Conservation (phyloP, 2,329 filamentous ascomycete genomes). For the Phyllosticta citriasiana region DNA sequence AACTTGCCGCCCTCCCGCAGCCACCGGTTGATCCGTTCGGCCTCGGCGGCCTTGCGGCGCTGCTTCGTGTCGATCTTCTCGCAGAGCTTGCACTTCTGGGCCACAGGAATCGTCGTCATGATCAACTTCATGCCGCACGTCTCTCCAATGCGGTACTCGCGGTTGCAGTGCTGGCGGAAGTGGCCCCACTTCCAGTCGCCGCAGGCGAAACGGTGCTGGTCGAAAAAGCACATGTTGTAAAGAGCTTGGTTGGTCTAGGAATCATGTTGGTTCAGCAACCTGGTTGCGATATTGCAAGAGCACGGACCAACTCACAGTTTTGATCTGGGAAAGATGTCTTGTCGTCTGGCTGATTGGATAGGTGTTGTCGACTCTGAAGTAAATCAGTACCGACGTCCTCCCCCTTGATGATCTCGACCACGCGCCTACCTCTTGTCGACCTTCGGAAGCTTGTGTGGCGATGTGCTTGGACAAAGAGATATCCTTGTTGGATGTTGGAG, state of each 20-base stretch:
- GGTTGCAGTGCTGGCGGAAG: conserved; percentile 86
- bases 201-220: conserved; percentile 75
- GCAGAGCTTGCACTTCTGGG: conserved; percentile 70
- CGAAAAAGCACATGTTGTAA: conserved; percentile 81
- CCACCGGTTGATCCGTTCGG: conserved; percentile 68
- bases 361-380: conserved; percentile 1
- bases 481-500: conserved; percentile 1
- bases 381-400: conserved; percentile 3
- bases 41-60: conserved; percentile 64
- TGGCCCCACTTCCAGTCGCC: conserved; percentile 92
- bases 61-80: conserved; percentile 81
- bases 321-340: conserved; percentile 7
- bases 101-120: conserved; percentile 57
- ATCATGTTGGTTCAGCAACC: conserved; percentile 2
- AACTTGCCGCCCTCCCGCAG: conserved; percentile 54
- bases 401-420: neutral
- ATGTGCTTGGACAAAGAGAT: neutral
- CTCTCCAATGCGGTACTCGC: conserved; percentile 91
- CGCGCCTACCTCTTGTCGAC: conserved; percentile 4
- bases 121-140: conserved; percentile 92
- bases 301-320: conserved; percentile 10
- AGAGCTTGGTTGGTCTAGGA: conserved; percentile 8
- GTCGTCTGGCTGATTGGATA: conserved; percentile 11
- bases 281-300: conserved; percentile 6
- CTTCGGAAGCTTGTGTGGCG: conserved; percentile 1